Percentiles rank a stretch among this genome's conserved stretches.
phyloP scores from a whole-genome alignment of 2,329 filamentous ascomycete species.

The Aspergillus sp. region DNA sequence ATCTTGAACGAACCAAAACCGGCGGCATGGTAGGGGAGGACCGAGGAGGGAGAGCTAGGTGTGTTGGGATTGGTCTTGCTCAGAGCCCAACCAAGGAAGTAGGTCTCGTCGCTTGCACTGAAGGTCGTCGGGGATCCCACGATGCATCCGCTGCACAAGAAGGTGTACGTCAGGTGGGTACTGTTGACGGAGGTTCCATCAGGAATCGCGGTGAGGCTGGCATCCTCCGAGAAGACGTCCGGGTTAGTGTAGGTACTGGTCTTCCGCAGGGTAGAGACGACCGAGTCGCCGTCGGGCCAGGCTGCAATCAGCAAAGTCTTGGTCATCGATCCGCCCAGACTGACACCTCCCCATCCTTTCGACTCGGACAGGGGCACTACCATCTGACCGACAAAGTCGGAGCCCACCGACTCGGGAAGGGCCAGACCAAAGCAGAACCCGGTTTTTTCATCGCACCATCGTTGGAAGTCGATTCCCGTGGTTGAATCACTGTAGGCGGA shows the following conservation, averaged over 20 bases:
- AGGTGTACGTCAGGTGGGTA: constrained; percentile 18
- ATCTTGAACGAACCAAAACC: constrained; percentile 16
- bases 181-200: constrained; percentile 15
- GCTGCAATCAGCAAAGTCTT: constrained; percentile 13
- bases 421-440: constrained; percentile 18
- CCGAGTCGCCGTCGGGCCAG: constrained; percentile 15
- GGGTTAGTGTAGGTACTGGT: constrained; percentile 13
- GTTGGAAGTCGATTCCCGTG: constrained; percentile 16
- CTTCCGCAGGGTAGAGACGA: constrained; percentile 12
- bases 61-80: constrained; percentile 14
- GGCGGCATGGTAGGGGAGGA: constrained; percentile 14
- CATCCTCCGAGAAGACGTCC: constrained; percentile 9
- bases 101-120: constrained; percentile 8
- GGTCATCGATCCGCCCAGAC: constrained; percentile 14
- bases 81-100: constrained; percentile 17
- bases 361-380: constrained; percentile 13
- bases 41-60: constrained; percentile 10
- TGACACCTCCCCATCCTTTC: constrained; percentile 19
- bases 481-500: constrained; percentile 15
- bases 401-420: constrained; percentile 12
- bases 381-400: constrained; percentile 17
- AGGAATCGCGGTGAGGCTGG: constrained; percentile 13
- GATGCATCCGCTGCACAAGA: constrained; percentile 16
- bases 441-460: constrained; percentile 15
- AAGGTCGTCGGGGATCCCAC: constrained; percentile 15